Evolutionary conservation across 2,329 filamentous ascomycete genomes (phyloP).

Genomic region (Magnaporthiopsis rhizophila): DNA sequence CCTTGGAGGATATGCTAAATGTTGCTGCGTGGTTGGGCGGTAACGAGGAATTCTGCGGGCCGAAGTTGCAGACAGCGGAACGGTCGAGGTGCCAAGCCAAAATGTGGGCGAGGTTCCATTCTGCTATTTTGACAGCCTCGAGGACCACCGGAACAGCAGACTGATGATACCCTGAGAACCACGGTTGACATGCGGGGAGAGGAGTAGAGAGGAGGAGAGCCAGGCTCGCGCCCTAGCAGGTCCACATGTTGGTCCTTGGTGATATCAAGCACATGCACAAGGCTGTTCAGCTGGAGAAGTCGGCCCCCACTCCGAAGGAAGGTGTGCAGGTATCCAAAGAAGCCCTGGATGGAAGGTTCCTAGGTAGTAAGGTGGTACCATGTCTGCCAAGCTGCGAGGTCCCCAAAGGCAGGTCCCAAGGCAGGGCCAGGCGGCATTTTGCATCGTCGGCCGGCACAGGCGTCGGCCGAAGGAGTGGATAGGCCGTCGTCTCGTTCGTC

Average conservation of each 20-base stretch:
- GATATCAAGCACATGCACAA: background rate
- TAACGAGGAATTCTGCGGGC: background rate
- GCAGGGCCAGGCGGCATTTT: background rate
- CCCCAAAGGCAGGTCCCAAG: too few species aligned
- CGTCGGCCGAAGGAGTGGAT: background rate
- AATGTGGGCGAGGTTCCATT: background rate
- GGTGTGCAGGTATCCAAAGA: background rate
- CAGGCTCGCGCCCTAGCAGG: background rate
- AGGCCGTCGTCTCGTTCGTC: background rate
- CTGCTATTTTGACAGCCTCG: background rate
- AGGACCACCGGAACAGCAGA: background rate
- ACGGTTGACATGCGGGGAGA: background rate
- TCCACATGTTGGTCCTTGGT: background rate
- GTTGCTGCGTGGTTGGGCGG: background rate
- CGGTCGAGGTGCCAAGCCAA: background rate
- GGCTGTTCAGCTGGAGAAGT: background rate
- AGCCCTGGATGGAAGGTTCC: background rate
- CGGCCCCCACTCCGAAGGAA: background rate
- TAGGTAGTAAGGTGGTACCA: background rate
- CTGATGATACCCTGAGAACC: background rate
- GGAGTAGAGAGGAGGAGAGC: background rate
- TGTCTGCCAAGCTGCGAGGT: too few species aligned
- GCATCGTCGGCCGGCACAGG: background rate
- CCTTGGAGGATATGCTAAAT: background rate
- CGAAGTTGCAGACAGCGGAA: background rate